A percentile compares a stretch with the other conserved stretches of the same genome.
These are phyloP conservation scores for Colletotrichum lupini DNA, from an alignment of 2,329 filamentous ascomycete species.

Conservation along the genomic window DNA sequence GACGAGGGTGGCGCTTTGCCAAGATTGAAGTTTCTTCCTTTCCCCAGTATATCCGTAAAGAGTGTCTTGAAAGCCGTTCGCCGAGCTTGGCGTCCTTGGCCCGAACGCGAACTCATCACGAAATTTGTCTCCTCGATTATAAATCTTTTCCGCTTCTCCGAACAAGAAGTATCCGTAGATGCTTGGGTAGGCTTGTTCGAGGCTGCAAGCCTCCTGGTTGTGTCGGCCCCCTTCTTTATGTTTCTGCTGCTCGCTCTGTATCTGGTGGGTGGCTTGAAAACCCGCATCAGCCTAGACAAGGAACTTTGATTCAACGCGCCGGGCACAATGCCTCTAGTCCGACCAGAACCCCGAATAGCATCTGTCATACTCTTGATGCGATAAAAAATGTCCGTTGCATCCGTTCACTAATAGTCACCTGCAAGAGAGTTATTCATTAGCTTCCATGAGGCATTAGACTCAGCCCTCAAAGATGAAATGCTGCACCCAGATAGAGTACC, in stretches of 20 bases:
- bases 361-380: background rate
- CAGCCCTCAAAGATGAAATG: background rate
- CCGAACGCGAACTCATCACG: background rate
- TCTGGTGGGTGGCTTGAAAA: conserved; percentile 1
- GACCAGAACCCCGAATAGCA: background rate
- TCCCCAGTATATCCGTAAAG: background rate
- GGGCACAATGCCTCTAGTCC: background rate
- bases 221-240: background rate
- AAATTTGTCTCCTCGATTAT: background rate
- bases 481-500: background rate
- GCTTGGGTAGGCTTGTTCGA: background rate
- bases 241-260: background rate
- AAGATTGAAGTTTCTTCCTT: background rate
- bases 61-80: background rate
- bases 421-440: background rate
- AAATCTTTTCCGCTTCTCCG: background rate
- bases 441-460: background rate
- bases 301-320: background rate
- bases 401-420: background rate
- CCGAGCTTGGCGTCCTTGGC: conserved; percentile 24
- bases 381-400: background rate
- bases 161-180: background rate
- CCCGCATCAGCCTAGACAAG: background rate
- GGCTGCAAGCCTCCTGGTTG: background rate
- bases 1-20: background rate